Conservation (phyloP, 1,284 basidiomycete species). For the Cryptococcus sp. region DNA sequence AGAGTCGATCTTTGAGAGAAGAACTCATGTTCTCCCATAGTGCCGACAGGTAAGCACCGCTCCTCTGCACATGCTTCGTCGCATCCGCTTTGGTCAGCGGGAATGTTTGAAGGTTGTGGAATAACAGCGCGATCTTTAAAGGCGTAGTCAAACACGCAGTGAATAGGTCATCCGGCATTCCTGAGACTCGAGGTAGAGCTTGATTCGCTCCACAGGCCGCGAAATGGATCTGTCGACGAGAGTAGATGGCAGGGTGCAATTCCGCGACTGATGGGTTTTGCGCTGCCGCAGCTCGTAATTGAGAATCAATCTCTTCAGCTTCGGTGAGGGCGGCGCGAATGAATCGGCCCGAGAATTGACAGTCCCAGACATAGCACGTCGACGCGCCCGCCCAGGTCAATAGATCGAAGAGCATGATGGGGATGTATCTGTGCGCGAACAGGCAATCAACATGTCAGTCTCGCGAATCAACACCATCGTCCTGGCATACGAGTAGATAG, state of each 20-base stretch:
- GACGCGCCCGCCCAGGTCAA: slow-evolving; percentile 42
- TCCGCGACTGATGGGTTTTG: slow-evolving; percentile 30
- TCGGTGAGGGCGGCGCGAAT: slow-evolving; percentile 34
- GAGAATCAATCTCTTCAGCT: slow-evolving; percentile 42
- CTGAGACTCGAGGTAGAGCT: slow-evolving; percentile 27
- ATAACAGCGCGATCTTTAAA: slow-evolving; percentile 31
- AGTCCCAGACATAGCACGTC: slow-evolving; percentile 45
- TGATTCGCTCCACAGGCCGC: slow-evolving; percentile 40
- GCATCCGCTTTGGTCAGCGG: slow-evolving; percentile 27
- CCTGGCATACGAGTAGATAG: neutral
- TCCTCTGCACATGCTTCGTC: slow-evolving; percentile 14
- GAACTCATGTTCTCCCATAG: slow-evolving; percentile 31
- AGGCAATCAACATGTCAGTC: neutral
- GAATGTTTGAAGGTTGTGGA: slow-evolving; percentile 39
- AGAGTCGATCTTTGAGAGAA: slow-evolving; percentile 29
- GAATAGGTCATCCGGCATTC: slow-evolving; percentile 43
- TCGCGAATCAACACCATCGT: too few relatives aligned
- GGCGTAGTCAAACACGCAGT: slow-evolving; percentile 40
- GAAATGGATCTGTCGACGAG: slow-evolving; percentile 40
- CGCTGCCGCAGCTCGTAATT: slow-evolving; percentile 30
- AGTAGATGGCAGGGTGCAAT: slow-evolving; percentile 36
- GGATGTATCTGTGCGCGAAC: slow-evolving; percentile 33
- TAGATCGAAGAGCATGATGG: slow-evolving; percentile 41
- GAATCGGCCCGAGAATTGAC: slow-evolving; percentile 37
- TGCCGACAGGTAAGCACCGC: slow-evolving; percentile 26